A percentile compares a stretch with the other conserved stretches of the same genome.
Conservation (phyloP, 1,139 yeast genomes). For the Pichia sp. region DNA sequence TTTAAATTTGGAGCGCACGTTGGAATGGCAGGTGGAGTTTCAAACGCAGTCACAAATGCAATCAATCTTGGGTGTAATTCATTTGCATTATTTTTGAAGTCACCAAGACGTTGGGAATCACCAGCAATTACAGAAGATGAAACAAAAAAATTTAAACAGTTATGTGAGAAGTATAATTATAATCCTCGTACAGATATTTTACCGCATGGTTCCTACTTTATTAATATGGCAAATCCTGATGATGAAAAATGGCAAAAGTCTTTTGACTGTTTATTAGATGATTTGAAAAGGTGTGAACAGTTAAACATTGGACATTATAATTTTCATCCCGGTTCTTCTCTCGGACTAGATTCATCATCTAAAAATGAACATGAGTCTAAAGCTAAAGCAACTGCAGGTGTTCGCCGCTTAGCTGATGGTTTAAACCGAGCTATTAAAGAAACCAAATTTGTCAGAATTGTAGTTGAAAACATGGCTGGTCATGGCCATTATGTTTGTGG, state of each 20-base stretch:
- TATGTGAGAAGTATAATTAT: conserved; percentile 58
- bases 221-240: conserved; percentile 89
- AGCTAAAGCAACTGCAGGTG: conserved; percentile 9
- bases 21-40: conserved; percentile 60
- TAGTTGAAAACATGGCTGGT: conserved; percentile 97
- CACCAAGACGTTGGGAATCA: conserved; percentile 87
- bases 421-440: conserved; percentile 70
- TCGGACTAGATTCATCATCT: conserved; percentile 61
- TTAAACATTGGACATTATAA: conserved; percentile 81
- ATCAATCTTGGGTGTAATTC: conserved; percentile 67
- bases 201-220: conserved; percentile 93
- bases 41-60: conserved; percentile 71
- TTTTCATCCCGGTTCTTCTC: conserved; percentile 90
- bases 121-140: conserved; percentile 69
- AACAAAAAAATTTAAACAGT: conserved; percentile 52
- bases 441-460: conserved; percentile 76
- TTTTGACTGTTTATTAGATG: conserved; percentile 76
- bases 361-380: conserved; percentile 28
- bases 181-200: conserved; percentile 71
- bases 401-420: conserved; percentile 51
- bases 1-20: conserved; percentile 79
- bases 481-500: conserved; percentile 90
- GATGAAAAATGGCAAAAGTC: conserved; percentile 71
- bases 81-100: conserved; percentile 84
- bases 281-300: conserved; percentile 76